Evolutionary conservation across 2,329 filamentous ascomycete species (phyloP), one percentile per base, ranked within the genome.

Genomic region (Penicillium aurantiogriseum): DNA sequence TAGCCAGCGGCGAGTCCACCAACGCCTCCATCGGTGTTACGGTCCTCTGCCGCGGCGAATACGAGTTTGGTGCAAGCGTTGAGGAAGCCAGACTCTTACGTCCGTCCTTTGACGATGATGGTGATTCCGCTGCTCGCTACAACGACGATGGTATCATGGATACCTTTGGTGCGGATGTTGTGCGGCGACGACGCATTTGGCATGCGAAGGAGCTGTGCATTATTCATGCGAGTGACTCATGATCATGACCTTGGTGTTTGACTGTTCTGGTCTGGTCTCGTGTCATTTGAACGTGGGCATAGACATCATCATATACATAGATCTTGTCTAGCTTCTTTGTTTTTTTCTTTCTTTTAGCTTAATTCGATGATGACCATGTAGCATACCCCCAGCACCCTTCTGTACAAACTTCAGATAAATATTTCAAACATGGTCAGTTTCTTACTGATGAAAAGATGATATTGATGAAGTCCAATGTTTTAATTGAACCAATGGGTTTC

Each of bases 1-100:
- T 96, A 1, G 74, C 76, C 6, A 84, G 86, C 0, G 83, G 85
- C 5, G 79, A 82, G 44, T 83, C 76, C n/a, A 79, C 81, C 0
- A 83, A 87, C 59, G 79, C 90, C 23, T 80, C 81, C 1, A 75
- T 95, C 4, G 89, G 89, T 5, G 81, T 92, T 43, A 90, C 90
- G 42, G 83, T 88, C 33, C 82, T 96, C 35, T 92, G 89, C 63
- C 83, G 86, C 44, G 92, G 92, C 17, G 86, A 90, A 63, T 96
- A 93, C 71, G 92, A 96, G 73, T 81, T 96, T 23, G 85, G 85
- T 25, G 91, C 88, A 5, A 88, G 85, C 13, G 85, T 96, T 0
- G 92, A 97, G 75, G 92, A 97, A 78, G 85, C 89, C 3, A 81
- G 82, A 59, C 69, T 90, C 8, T 64, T 77, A 47, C 72, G 68